Evolutionary conservation across 2,329 filamentous ascomycete species (phyloP).

Genomic region (Alternaria ventricosa): DNA sequence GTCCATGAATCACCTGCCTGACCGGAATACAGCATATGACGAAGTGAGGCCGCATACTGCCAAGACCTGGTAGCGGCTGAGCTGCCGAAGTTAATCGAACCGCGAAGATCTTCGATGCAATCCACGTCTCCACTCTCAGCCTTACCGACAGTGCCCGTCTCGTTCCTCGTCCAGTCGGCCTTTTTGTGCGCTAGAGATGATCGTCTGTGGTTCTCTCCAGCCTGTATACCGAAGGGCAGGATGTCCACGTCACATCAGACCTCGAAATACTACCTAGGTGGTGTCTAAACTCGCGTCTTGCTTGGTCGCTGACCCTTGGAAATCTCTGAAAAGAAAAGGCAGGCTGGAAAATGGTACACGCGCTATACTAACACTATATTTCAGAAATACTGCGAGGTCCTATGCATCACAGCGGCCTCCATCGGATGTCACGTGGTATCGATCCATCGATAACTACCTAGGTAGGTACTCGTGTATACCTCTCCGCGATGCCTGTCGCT

Average conservation of each 20-base stretch:
- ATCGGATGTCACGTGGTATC: background rate
- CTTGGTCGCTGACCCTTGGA: background rate
- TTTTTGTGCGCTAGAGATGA: background rate
- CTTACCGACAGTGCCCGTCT: conserved; percentile 1
- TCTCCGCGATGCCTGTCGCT: background rate
- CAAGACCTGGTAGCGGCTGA: conserved; percentile 14
- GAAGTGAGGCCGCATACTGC: conserved; percentile 13
- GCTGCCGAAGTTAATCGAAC: conserved; percentile 25
- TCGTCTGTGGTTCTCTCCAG: background rate
- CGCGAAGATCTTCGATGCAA: conserved; percentile 30
- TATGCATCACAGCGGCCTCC: background rate
- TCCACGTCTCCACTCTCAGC: conserved; percentile 22
- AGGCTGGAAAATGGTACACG: background rate
- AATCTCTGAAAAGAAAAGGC: background rate
- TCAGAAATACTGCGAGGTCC: background rate
- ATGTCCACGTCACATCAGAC: background rate
- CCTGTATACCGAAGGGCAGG: background rate
- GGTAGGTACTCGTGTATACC: background rate
- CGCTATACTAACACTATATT: background rate
- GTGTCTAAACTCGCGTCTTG: background rate
- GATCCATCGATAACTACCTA: background rate
- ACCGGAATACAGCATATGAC: conserved; percentile 20
- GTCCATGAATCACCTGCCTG: conserved; percentile 16
- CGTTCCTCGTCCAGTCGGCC: background rate
- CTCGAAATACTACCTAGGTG: background rate